These are phyloP conservation scores for Penicillium fimorum DNA, from an alignment of 495 filamentous ascomycete species.

Conservation along the genomic window DNA sequence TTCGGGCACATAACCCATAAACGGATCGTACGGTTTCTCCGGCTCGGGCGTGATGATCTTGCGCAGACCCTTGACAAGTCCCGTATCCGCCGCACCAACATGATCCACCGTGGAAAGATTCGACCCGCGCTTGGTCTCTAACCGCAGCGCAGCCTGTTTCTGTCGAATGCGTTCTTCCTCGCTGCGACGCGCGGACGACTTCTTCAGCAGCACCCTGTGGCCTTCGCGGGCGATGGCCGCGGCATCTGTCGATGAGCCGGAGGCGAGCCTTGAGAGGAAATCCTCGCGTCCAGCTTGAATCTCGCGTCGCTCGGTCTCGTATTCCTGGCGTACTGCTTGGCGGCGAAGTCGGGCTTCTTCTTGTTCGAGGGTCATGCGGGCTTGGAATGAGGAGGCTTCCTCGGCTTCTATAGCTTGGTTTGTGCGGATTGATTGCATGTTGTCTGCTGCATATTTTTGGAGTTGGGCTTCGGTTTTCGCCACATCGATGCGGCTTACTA, in stretches of 20 bases:
- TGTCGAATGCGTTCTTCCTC: slow-evolving; percentile 49
- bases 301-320: slow-evolving; percentile 64
- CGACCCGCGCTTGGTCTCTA: slow-evolving; percentile 35
- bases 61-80: slow-evolving; percentile 73
- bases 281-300: slow-evolving; percentile 60
- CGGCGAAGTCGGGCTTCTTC: slow-evolving; percentile 59
- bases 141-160: slow-evolving; percentile 45
- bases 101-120: slow-evolving; percentile 23
- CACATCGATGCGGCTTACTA: slow-evolving; percentile 70
- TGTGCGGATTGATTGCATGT: slow-evolving; percentile 56
- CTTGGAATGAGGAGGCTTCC: slow-evolving; percentile 53
- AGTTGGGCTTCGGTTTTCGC: slow-evolving; percentile 69
- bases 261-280: slow-evolving; percentile 52
- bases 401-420: slow-evolving; percentile 54
- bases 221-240: slow-evolving; percentile 52
- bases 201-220: slow-evolving; percentile 67
- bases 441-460: slow-evolving; percentile 62
- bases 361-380: slow-evolving; percentile 66
- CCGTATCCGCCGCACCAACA: slow-evolving; percentile 33
- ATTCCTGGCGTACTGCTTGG: slow-evolving; percentile 54
- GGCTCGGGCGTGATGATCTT: slow-evolving; percentile 56
- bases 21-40: slow-evolving; percentile 86
- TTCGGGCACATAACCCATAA: slow-evolving; percentile 67
- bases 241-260: slow-evolving; percentile 47
- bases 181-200: slow-evolving; percentile 53